Evolutionary conservation across 2,329 filamentous ascomycete genomes (phyloP).

Genomic region (Triangularia setosa): DNA sequence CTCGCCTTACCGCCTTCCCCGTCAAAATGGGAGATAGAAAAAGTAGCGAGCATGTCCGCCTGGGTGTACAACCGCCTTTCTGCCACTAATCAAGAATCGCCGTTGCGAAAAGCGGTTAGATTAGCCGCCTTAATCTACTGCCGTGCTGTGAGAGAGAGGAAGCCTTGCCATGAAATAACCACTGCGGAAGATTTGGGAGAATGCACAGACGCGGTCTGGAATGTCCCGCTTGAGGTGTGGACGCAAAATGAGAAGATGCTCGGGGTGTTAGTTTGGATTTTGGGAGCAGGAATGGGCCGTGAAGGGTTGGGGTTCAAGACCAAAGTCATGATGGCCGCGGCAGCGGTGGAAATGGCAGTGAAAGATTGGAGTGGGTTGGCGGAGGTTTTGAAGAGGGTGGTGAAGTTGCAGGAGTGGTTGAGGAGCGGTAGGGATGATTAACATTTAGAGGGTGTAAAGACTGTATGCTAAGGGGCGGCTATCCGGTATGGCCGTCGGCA

Average conservation of each 20-base stretch:
- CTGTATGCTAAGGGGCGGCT: neutral
- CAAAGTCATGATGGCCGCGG: conserved; percentile 10
- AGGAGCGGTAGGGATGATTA: neutral
- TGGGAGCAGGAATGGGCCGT: neutral
- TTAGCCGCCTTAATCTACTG: conserved; percentile 14
- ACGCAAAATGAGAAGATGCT: neutral
- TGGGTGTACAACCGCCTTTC: conserved; percentile 16
- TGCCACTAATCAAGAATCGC: neutral
- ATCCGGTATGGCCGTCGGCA: neutral
- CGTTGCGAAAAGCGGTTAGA: neutral
- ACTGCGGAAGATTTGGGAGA: neutral
- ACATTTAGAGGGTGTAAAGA: neutral
- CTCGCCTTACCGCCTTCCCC: conserved; percentile 3
- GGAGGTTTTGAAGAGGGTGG: neutral
- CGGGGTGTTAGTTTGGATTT: neutral
- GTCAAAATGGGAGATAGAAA: conserved; percentile 10
- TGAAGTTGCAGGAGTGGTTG: conserved; percentile 12
- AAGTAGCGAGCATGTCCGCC: conserved; percentile 12
- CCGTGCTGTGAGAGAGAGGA: conserved; percentile 7
- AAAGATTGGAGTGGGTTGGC: conserved; percentile 7
- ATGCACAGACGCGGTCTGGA: conserved; percentile 3
- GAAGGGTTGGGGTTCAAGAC: neutral
- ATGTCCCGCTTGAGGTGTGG: conserved; percentile 14
- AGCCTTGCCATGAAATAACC: neutral
- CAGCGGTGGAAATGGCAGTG: conserved; percentile 10